A percentile compares a stretch with the other conserved stretches of the same genome.
Evolutionary conservation across 2,329 filamentous ascomycete species (phyloP).

Genomic region (Trichoderma koningiopsis): DNA sequence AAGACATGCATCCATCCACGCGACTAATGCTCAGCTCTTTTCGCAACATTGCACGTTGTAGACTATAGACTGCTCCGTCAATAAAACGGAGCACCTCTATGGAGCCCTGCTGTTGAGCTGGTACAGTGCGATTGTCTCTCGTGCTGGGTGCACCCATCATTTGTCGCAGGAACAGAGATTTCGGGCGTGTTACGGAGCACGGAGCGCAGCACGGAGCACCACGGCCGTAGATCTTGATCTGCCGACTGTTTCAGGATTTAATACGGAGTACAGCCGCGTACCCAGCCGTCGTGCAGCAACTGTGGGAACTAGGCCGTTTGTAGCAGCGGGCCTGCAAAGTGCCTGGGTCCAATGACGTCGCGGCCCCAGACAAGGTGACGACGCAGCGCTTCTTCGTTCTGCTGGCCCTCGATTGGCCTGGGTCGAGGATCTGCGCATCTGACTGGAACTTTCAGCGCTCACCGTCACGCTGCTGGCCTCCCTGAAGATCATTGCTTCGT

Average conservation of each 20-base stretch:
- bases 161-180: conserved; percentile 6
- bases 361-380: conserved; percentile 17
- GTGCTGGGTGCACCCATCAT: conserved; percentile 11
- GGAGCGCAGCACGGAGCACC: conserved; percentile 14
- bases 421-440: conserved; percentile 24
- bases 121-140: not conserved
- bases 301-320: conserved; percentile 17
- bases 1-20: conserved; percentile 1
- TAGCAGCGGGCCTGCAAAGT: conserved; percentile 16
- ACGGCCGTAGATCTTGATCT: conserved; percentile 31
- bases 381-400: conserved; percentile 11
- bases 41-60: not conserved
- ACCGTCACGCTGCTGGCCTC: conserved; percentile 2
- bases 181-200: conserved; percentile 20
- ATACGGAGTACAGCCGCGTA: conserved; percentile 11
- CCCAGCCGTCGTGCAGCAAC: conserved; percentile 7
- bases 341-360: conserved; percentile 25
- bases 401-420: not conserved
- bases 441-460: not conserved
- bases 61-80: not conserved
- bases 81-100: not conserved
- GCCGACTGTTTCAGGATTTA: conserved; percentile 30
- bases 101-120: not conserved
- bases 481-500: conserved; percentile 27
- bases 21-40: conserved; percentile 15